These are phyloP conservation scores for Cyanophora paradoxa DNA, from an alignment of 78 protist species.

Conservation along the genomic window DNA sequence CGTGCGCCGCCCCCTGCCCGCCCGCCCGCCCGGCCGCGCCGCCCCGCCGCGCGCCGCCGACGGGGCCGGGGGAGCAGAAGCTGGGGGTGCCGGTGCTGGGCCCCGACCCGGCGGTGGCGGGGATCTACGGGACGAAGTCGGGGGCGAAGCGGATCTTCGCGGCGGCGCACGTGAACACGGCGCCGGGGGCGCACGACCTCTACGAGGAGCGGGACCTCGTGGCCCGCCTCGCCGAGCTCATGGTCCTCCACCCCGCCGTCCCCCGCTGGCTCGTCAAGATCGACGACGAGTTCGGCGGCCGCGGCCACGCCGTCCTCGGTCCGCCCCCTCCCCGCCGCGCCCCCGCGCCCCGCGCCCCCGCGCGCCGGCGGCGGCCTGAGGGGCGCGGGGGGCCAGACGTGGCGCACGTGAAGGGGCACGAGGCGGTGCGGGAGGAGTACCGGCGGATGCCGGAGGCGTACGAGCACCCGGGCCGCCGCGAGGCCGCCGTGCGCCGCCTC, in stretches of 20 bases:
- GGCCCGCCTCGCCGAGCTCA: neutral
- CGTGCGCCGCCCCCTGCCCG: neutral
- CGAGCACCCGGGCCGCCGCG: neutral
- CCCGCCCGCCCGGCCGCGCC: neutral
- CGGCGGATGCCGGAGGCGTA: neutral
- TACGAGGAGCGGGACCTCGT: neutral
- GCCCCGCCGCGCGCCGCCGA: neutral
- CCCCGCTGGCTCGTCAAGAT: slow-evolving; percentile 22
- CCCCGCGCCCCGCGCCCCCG: neutral
- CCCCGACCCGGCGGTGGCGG: slow-evolving; percentile 7
- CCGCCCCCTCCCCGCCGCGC: neutral
- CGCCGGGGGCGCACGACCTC: slow-evolving; percentile 23
- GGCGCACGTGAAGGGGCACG: neutral
- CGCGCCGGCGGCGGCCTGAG: too few relatives aligned
- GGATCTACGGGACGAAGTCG: slow-evolving; percentile 4
- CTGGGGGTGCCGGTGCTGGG: neutral
- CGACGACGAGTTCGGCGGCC: slow-evolving; percentile 20
- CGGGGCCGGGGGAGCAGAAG: too few relatives aligned
- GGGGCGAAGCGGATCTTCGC: slow-evolving; percentile 14
- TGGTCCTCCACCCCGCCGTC: neutral
- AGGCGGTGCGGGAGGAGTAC: slow-evolving; percentile 6
- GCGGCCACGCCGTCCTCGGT: slow-evolving; percentile 20
- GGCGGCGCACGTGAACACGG: slow-evolving; percentile 17
- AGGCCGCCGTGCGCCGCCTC: neutral
- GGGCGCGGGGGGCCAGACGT: too few relatives aligned